These are phyloP conservation scores for Babesia ovata DNA, from an alignment of 169 alveolate species.

Conservation along the genomic window DNA sequence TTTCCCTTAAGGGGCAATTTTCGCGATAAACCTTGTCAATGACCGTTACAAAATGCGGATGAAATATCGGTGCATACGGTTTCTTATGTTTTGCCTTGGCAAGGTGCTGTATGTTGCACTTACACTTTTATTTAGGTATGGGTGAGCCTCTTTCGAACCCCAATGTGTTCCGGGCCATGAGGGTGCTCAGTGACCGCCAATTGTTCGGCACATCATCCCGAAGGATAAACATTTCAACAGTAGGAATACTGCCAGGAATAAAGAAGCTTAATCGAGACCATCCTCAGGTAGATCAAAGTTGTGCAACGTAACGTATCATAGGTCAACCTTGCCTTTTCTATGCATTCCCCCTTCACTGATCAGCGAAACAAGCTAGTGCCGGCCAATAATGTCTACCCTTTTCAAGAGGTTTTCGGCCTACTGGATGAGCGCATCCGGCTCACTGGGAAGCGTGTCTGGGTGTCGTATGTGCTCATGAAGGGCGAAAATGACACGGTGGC, in stretches of 20 bases:
- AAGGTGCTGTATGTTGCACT: neutral
- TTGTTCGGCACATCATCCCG: conserved; percentile 79
- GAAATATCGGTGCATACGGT: neutral
- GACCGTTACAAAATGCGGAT: neutral
- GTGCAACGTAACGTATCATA: conserved; percentile 3
- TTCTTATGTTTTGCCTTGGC: too few species aligned
- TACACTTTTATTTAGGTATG: conserved; percentile 68
- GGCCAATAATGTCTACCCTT: conserved; percentile 79
- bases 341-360: conserved; percentile 84
- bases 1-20: too few species aligned
- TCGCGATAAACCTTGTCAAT: too few species aligned
- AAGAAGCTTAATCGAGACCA: conserved; percentile 76
- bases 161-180: conserved; percentile 81
- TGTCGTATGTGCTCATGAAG: conserved; percentile 80
- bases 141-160: conserved; percentile 90
- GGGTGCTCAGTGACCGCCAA: conserved; percentile 69
- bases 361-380: conserved; percentile 78
- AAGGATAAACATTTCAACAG: conserved; percentile 80
- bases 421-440: conserved; percentile 81
- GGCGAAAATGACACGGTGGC: conserved; percentile 77
- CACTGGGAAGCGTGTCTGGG: conserved; percentile 86
- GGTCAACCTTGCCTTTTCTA: conserved; percentile 84
- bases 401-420: conserved; percentile 77
- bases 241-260: conserved; percentile 86
- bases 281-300: conserved; percentile 71